Percentiles rank a stretch among this genome's conserved stretches.
Evolutionary conservation across 2,329 filamentous ascomycete genomes (phyloP).

Genomic region (Chalara sp.): DNA sequence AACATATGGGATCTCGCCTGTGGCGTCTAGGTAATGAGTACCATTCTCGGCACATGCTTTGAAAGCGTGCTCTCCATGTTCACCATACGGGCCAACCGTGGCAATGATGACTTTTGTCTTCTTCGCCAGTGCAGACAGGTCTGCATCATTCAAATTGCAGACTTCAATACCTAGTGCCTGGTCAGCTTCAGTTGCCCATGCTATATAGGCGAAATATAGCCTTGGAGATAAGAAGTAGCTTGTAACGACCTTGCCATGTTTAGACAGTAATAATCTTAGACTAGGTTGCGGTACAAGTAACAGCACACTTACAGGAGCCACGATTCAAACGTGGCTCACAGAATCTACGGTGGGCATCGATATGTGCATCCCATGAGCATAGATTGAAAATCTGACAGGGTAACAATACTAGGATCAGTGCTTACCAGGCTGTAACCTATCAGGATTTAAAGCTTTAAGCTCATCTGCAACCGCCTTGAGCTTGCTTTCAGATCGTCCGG

Average conservation of each 20-base stretch:
- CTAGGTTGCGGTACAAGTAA: too few relatives aligned
- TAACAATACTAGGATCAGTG: not conserved
- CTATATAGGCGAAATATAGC: too few relatives aligned
- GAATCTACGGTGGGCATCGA: too few relatives aligned
- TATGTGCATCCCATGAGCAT: too few relatives aligned
- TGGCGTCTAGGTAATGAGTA: constrained; percentile 59
- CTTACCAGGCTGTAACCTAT: constrained; percentile 65
- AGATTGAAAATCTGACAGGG: too few relatives aligned
- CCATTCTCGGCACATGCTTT: constrained; percentile 55
- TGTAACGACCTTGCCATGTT: too few relatives aligned
- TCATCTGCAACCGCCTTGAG: constrained; percentile 62
- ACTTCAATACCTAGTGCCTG: constrained; percentile 42
- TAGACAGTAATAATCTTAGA: too few relatives aligned
- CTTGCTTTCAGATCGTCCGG: constrained; percentile 74
- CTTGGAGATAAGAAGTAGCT: too few relatives aligned
- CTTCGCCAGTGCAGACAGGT: constrained; percentile 42
- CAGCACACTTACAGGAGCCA: too few relatives aligned
- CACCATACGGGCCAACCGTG: constrained; percentile 52
- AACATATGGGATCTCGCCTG: constrained; percentile 53
- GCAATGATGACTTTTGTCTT: constrained; percentile 52
- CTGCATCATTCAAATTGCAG: constrained; percentile 38
- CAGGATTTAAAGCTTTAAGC: constrained; percentile 58
- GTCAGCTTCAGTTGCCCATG: constrained; percentile 4
- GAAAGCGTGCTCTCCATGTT: constrained; percentile 51
- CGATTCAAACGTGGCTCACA: too few relatives aligned